A percentile compares a stretch with the other conserved stretches of the same genome.
Evolutionary conservation across 768 basidiomycete genomes (phyloP).

Genomic region (Sutorius australiensis): DNA sequence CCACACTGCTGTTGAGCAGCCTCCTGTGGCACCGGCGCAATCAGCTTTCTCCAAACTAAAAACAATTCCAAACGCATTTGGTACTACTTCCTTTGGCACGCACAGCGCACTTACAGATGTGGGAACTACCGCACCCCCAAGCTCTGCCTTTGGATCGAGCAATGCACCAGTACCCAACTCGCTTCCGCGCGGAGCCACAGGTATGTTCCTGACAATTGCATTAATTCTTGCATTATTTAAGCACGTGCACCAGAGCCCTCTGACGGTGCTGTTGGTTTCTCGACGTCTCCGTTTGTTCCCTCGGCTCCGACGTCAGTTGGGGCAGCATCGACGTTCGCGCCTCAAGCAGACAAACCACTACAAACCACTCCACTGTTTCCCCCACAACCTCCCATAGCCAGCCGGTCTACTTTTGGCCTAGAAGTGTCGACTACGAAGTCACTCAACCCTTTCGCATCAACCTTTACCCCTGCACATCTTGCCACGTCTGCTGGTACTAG

Average conservation of each 20-base stretch:
- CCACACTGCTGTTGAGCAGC: constrained; percentile 9
- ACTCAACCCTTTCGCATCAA: constrained; percentile 20
- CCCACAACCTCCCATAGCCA: not conserved
- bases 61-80: constrained; percentile 34
- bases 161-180: not conserved
- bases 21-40: constrained; percentile 8
- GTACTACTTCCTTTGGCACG: constrained; percentile 20
- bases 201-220: constrained; percentile 6
- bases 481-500: not conserved
- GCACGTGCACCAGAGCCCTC: not conserved
- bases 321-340: not conserved
- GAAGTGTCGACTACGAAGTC: constrained; percentile 6
- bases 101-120: constrained; percentile 4
- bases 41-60: constrained; percentile 37
- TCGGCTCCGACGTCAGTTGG: not conserved
- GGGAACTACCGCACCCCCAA: not conserved
- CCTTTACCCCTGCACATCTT: constrained; percentile 9
- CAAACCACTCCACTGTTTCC: not conserved
- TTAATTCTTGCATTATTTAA: not conserved
- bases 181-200: constrained; percentile 3
- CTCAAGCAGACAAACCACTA: not conserved
- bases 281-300: not conserved
- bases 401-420: not conserved
- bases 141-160: constrained; percentile 8
- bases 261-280: not conserved